These are phyloP conservation scores for Pyronema omphalodes DNA, from an alignment of 495 filamentous ascomycete genomes.

Conservation along the genomic window DNA sequence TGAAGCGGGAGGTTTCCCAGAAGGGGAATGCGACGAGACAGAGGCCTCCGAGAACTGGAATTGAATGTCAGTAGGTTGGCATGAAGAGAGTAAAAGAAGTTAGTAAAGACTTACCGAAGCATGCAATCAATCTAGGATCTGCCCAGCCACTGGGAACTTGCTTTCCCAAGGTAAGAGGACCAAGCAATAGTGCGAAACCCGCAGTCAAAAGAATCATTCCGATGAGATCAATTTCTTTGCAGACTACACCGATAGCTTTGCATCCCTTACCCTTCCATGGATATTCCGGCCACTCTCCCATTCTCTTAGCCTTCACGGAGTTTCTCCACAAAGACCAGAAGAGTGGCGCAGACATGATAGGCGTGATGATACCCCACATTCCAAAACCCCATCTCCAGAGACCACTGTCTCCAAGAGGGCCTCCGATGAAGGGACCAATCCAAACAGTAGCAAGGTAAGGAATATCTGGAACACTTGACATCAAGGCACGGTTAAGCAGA, in stretches of 20 bases:
- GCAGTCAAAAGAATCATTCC: slow-evolving; percentile 39
- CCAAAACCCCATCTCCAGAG: slow-evolving; percentile 22
- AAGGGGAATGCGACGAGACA: slow-evolving; percentile 37
- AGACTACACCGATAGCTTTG: slow-evolving; percentile 27
- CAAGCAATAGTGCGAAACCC: slow-evolving; percentile 39
- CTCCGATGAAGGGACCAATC: slow-evolving; percentile 40
- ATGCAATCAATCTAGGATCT: slow-evolving; percentile 35
- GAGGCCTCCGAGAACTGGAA: slow-evolving; percentile 34
- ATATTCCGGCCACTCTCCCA: slow-evolving; percentile 31
- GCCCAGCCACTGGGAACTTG: slow-evolving; percentile 35
- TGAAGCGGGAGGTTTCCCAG: slow-evolving; percentile 42
- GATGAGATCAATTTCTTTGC: slow-evolving; percentile 38
- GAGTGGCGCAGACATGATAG: slow-evolving; percentile 38
- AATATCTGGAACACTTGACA: slow-evolving; percentile 39
- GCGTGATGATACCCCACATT: slow-evolving; percentile 23
- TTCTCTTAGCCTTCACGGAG: slow-evolving; percentile 12
- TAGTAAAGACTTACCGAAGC: slow-evolving; percentile 9
- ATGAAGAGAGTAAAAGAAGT: background rate
- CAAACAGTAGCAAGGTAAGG: slow-evolving; percentile 47
- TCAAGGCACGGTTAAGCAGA: slow-evolving; percentile 45
- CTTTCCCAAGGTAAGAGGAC: slow-evolving; percentile 40
- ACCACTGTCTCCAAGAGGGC: slow-evolving; percentile 24
- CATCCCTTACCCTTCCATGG: slow-evolving; percentile 19
- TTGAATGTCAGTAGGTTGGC: background rate
- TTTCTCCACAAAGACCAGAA: background rate